Percentiles rank a stretch among this genome's conserved stretches.
Evolutionary conservation across 1,284 basidiomycete species (phyloP).

Genomic region (Bjerkandera adusta): DNA sequence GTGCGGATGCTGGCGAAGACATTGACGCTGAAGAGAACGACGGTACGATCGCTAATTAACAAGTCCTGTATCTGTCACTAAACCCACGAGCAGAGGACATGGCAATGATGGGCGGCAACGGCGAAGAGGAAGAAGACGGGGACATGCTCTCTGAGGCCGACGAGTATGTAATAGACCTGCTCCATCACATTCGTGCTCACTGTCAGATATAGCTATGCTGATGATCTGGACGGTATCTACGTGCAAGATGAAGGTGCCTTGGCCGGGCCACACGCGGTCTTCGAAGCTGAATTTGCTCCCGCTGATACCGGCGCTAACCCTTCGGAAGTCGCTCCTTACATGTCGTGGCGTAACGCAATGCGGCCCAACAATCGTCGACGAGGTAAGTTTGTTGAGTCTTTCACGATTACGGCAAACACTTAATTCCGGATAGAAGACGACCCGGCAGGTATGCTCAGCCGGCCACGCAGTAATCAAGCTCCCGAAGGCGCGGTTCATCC

Average conservation of each 20-base stretch:
- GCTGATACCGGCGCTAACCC: conserved; percentile 20
- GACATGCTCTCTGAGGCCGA: conserved; percentile 74
- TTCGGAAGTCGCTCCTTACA: conserved; percentile 41
- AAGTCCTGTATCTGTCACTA: not conserved
- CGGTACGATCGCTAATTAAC: conserved; percentile 35
- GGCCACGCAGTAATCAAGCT: conserved; percentile 54
- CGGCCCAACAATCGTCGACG: conserved; percentile 50
- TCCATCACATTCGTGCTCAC: not conserved
- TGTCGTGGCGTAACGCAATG: conserved; percentile 43
- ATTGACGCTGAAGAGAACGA: conserved; percentile 40
- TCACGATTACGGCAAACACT: conserved; percentile 11
- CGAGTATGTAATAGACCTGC: conserved; percentile 43
- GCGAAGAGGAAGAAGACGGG: conserved; percentile 60
- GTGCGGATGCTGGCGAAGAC: conserved; percentile 44
- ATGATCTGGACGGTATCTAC: conserved; percentile 47
- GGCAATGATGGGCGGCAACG: conserved; percentile 32
- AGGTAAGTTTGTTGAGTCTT: conserved; percentile 37
- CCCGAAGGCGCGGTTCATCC: conserved; percentile 79
- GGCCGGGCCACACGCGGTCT: conserved; percentile 42
- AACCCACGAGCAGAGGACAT: conserved; percentile 14
- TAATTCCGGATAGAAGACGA: conserved; percentile 39
- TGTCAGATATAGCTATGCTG: conserved; percentile 40
- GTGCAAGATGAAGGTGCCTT: conserved; percentile 37
- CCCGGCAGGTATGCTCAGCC: conserved; percentile 60
- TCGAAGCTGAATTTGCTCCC: conserved; percentile 45